These are phyloP conservation scores for Pseudoturritis turrita DNA, from an alignment of 345 rosid genomes.

Conservation along the genomic window DNA sequence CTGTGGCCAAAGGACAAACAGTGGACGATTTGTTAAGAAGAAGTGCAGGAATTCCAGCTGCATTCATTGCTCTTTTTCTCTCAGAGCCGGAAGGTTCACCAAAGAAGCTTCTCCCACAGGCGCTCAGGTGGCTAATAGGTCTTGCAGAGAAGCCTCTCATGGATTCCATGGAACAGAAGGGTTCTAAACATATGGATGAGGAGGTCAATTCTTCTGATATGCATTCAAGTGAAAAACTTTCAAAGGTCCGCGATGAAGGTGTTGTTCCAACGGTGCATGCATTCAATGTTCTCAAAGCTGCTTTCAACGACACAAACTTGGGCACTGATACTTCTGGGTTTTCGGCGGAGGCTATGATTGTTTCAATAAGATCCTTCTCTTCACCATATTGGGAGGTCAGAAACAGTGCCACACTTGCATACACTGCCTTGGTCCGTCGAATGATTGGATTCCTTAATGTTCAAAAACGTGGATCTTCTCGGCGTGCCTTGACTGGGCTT, in stretches of 20 bases:
- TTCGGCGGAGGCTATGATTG: conserved; percentile 85
- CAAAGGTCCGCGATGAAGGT: conserved; percentile 91
- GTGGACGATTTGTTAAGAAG: conserved; percentile 93
- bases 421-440: conserved; percentile 83
- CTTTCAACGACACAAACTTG: conserved; percentile 92
- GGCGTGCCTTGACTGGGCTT: conserved; percentile 84
- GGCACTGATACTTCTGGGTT: conserved; percentile 95
- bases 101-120: conserved; percentile 87
- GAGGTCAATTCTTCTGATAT: conserved; percentile 33
- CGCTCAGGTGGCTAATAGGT: conserved; percentile 80
- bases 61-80: conserved; percentile 86
- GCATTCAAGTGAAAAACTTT: conserved; percentile 43
- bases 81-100: conserved; percentile 95
- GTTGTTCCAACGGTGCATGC: conserved; percentile 94
- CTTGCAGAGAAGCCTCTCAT: conserved; percentile 57
- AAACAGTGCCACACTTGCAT: conserved; percentile 90
- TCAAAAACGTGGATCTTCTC: conserved; percentile 80
- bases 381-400: conserved; percentile 97
- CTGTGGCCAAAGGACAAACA: conserved; percentile 76
- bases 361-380: conserved; percentile 77
- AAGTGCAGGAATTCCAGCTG: conserved; percentile 99
- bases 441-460: conserved; percentile 93
- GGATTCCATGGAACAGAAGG: conserved; percentile 29
- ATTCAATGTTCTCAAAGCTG: conserved; percentile 83
- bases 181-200: conserved; percentile 21